phyloP scores from a whole-genome alignment of 2,329 filamentous ascomycete genomes.

The Neophaeococcomyces mojaviensis region DNA sequence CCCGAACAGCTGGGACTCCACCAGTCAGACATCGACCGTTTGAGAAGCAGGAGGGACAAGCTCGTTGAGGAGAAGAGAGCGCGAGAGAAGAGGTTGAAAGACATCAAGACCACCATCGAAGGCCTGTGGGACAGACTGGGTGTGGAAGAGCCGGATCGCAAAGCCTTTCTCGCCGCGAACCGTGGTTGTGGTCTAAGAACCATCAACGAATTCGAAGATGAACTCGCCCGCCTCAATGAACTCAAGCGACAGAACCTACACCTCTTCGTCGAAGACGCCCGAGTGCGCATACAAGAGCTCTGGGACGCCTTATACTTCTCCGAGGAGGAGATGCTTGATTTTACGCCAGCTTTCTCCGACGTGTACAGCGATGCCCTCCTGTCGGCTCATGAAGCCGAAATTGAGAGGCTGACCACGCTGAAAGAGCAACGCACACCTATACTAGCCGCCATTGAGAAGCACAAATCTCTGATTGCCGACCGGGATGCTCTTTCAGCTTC shows the following conservation, averaged over 20 bases:
- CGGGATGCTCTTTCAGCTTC: constrained; percentile 81
- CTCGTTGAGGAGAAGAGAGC: constrained; percentile 80
- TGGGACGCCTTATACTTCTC: constrained; percentile 94
- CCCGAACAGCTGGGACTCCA: constrained; percentile 93
- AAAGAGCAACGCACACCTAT: constrained; percentile 82
- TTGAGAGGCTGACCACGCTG: constrained; percentile 69
- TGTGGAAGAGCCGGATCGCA: constrained; percentile 73
- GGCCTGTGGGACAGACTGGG: constrained; percentile 81
- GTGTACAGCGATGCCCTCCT: constrained; percentile 94
- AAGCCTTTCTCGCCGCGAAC: constrained; percentile 76
- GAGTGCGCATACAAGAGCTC: constrained; percentile 82
- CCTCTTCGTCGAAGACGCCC: constrained; percentile 89
- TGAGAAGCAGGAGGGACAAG: constrained; percentile 70
- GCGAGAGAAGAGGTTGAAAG: constrained; percentile 69
- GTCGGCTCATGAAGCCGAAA: constrained; percentile 89
- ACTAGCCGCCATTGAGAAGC: constrained; percentile 71
- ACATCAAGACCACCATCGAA: constrained; percentile 72
- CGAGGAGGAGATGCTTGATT: constrained; percentile 97
- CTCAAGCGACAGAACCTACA: constrained; percentile 93
- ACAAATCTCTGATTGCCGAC: constrained; percentile 75
- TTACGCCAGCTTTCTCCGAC: constrained; percentile 92
- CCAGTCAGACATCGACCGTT: constrained; percentile 69
- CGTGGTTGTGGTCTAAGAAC: constrained; percentile 83
- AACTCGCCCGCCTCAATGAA: constrained; percentile 77
- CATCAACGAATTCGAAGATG: constrained; percentile 94